Base-by-base conservation (phyloP, 2,329 filamentous ascomycete species). In the Pestalotiopsis sp. region DNA sequence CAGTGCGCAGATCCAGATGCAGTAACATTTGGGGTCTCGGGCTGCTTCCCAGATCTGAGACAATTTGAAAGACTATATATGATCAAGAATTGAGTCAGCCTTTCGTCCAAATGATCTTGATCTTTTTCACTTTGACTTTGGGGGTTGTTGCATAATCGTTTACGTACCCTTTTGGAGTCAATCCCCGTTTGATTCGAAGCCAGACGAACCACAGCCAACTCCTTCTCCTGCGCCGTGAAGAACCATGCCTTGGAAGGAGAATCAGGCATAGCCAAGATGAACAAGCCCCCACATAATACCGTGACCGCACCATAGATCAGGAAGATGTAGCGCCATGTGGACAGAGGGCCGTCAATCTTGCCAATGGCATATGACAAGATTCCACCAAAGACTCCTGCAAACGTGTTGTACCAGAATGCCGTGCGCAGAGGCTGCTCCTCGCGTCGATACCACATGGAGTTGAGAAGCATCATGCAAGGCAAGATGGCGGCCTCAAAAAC, bases 311-410 rank as follows among this genome's bases (percentile, higher is more conserved):
- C 75, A 27, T 75, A 76, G 78, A 66, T 80, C 76, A 72, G 70
- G 45, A 76, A 73, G 23, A 73, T 70, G 65, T 77, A 78, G 72
- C 78, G 77, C 77, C 77, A 78, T 27, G 69, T 72, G 2, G 71
- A 68, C 20, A 78, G 66, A 0, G 75, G 73, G 0, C 74, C 72
- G 1, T 69, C 74, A 31, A 77, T 76, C 31, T 77, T 74, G 2
- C 75, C 75, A 52, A 76, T 72, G 60, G 75, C 75, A 56, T 77
- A 77, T 20, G 75, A 75, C 31, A 77, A 70, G n/a, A 77, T 57
- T 2, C 74, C 74, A 17, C 75, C 75, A 66, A 71, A 73, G 9
- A 77, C 57, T 23, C 57, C 57, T 60, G 57, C 23, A 27, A 36
- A 60, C 9, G 57, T 27, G 31, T 60, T 36, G 12, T 60, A 36